These are phyloP conservation scores for Pyrenophora teres DNA, from an alignment of 2,329 filamentous ascomycete species.

Conservation along the genomic window DNA sequence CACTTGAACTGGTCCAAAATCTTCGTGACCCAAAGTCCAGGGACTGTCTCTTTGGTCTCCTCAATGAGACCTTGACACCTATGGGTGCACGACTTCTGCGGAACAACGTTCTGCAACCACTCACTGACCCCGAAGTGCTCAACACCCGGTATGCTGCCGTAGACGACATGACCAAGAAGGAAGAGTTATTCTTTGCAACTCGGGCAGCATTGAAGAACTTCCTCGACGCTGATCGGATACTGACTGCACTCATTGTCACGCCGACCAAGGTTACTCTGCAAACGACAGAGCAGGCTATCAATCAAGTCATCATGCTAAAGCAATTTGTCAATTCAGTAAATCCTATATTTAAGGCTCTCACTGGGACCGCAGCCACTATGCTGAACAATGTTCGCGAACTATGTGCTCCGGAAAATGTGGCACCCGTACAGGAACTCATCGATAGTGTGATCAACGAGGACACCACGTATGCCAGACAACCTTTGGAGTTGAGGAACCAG, in stretches of 20 bases:
- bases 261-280: conserved; percentile 68
- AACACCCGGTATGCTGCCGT: conserved; percentile 78
- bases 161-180: conserved; percentile 77
- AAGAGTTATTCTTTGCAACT: conserved; percentile 81
- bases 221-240: conserved; percentile 76
- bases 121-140: conserved; percentile 72
- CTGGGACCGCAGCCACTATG: conserved; percentile 66
- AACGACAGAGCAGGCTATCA: conserved; percentile 79
- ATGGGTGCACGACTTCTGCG: conserved; percentile 87
- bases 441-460: conserved; percentile 76
- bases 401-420: conserved; percentile 67
- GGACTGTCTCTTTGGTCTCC: conserved; percentile 79
- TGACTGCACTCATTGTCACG: conserved; percentile 80
- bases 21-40: conserved; percentile 76
- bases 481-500: conserved; percentile 87
- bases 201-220: conserved; percentile 76
- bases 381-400: conserved; percentile 70
- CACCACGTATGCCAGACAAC: conserved; percentile 74
- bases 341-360: conserved; percentile 70
- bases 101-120: conserved; percentile 86
- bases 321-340: conserved; percentile 73
- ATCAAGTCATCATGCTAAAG: conserved; percentile 85
- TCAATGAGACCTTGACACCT: conserved; percentile 83
- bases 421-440: conserved; percentile 68
- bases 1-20: conserved; percentile 90